Evolutionary conservation across 306 rosid species (phyloP), one percentile per base, ranked within the genome.

Genomic region (Quercus parvula): DNA sequence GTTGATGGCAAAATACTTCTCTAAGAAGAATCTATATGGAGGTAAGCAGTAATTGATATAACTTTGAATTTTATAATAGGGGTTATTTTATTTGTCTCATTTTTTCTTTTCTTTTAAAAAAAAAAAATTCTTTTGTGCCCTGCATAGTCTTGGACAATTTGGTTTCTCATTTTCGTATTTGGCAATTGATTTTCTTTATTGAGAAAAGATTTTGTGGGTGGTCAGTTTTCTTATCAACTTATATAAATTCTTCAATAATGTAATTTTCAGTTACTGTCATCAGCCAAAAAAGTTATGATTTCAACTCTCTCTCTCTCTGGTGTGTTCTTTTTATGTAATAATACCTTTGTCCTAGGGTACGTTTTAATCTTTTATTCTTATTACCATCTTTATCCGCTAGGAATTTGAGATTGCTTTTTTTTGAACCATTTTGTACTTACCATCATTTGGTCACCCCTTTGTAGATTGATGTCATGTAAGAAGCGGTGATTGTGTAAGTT

Each of bases 1-100:
- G 76, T 70, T 88, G 75, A 83, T 78, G 85, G 87, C 86, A 58
- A 88, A 83, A 57, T 88, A 88, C 78, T 88, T 88, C 81, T 83
- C 91, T 7, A 83, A 79, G 66, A 88, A 64, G 54, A 81, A 84
- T 76, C 82, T 88, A 19, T 85, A 85, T 88, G 89, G 89, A 75
- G 91, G 91, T 85, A 73, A 35, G 54, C 73, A 25, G 31, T 35
- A 49, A 5, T 4, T 71, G 71, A 24, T 71, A 2, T 57, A 9
- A 44, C 35, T 70, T 68, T 68, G 52, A 68, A 68, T 5, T 18
- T 19, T 35, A 33, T 24, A 6, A 75, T 52, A 38, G 10, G 10
- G 19, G 7, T 18, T 9, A 22, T 73, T 72, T n/a, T 56, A 64
- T 5, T 24, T 71, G 3, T 5, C 19, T 15, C 63, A 22, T 51